A percentile compares a stretch with the other conserved stretches of the same genome.
Conservation (phyloP, 1,284 basidiomycete species). For the Cryptococcus sp. region DNA sequence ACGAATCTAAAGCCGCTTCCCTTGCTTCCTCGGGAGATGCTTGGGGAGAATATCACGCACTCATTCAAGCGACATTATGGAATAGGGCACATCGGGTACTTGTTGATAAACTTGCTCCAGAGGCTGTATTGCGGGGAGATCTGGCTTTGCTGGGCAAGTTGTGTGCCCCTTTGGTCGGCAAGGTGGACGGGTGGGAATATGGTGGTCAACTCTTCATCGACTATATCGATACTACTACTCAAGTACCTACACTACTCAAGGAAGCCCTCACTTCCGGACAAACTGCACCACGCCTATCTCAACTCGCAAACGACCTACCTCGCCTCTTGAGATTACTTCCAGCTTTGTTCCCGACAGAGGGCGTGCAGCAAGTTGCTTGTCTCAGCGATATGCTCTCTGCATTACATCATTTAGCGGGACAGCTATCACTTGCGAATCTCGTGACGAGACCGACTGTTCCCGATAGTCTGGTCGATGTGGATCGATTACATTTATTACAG, state of each 20-base stretch:
- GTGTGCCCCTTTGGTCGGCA: conserved; percentile 64
- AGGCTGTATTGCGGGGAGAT: conserved; percentile 79
- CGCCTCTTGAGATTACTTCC: conserved; percentile 65
- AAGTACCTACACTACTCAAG: conserved; percentile 29
- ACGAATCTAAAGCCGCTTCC: conserved; percentile 63
- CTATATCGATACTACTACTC: conserved; percentile 31
- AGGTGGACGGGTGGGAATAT: conserved; percentile 69
- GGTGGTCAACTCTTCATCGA: conserved; percentile 55
- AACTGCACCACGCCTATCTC: conserved; percentile 43
- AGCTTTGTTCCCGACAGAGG: conserved; percentile 52
- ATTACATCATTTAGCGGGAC: conserved; percentile 29
- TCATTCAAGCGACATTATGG: conserved; percentile 65
- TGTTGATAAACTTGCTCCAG: conserved; percentile 77
- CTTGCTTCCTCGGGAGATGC: conserved; percentile 53
- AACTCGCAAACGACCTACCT: conserved; percentile 46
- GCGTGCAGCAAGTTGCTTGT: conserved; percentile 36
- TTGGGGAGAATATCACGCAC: conserved; percentile 73
- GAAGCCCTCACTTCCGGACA: conserved; percentile 18
- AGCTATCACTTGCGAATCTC: conserved; percentile 24
- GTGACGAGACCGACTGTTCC: neutral
- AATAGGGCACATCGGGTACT: conserved; percentile 77
- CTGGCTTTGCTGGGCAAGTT: conserved; percentile 66
- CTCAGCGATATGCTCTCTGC: conserved; percentile 39
- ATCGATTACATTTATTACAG: conserved; percentile 42
- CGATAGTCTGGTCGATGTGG: conserved; percentile 31